Evolutionary conservation across 352 stramenopile species (phyloP), one percentile per base, ranked within the genome.

Genomic region (Globisporangium camurandrum): DNA sequence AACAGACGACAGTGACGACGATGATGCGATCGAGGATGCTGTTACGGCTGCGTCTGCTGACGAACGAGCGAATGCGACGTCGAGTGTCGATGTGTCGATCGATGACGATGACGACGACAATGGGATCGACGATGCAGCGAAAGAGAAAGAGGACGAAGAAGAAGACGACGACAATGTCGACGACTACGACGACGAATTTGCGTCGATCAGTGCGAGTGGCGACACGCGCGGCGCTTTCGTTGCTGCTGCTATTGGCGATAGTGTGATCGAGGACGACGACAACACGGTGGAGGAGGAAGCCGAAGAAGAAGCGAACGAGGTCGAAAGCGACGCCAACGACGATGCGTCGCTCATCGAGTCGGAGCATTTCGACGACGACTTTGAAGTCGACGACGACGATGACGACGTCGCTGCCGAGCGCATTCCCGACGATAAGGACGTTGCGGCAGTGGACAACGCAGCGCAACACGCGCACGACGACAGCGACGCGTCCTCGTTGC

Each of bases 131-230:
- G 33, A 39, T 6, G 33, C 12, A 9, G 33, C 12, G 33, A 39
- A 17, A 20, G 33, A 12, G 14, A 28, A 45, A 3, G 34, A n/a
- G 30, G 46, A 40, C 11, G 40, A 49, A 46, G 20, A 51, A 20
- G 31, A 59, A 31, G 43, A 50, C 6, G 39, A 30, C 9, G 30
- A 16, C n/a, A 23, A 14, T 12, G 7, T 14, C 10, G 30, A 31
- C 20, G 53, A 50, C 8, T 61, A 61, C 41, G 54, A 61, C 11
- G 45, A 52, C 16, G 52, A 49, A 16, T 57, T 59, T 44, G 37
- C 36, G 7, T 62, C 43, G 4, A 44, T 31, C 7, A 57, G 45
- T 16, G 58, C 51, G 17, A 56, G 36, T 23, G 8, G 30, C 30
- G 33, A 57, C 2, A 23, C 16, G 34, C 11, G 9, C 0, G 42